Evolutionary conservation across 1,284 basidiomycete genomes (phyloP).

Genomic region (Malassezia sympodialis): DNA sequence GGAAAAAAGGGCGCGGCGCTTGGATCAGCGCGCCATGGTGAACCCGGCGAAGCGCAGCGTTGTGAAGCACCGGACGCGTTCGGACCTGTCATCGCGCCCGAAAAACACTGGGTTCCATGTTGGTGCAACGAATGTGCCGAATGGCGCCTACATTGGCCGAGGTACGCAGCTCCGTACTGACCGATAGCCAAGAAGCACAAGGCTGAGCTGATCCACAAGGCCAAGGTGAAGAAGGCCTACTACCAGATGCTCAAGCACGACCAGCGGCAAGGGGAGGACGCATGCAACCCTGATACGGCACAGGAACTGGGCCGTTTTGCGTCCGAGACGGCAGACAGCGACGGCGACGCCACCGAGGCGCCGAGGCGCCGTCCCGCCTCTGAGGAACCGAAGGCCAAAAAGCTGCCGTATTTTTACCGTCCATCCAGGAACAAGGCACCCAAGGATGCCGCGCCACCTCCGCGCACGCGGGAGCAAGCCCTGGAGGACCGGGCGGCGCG

Average conservation of each 20-base stretch:
- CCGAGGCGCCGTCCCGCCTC: neutral
- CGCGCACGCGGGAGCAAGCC: slow-evolving; percentile 29
- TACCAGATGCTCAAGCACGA: slow-evolving; percentile 51
- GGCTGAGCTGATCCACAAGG: slow-evolving; percentile 52
- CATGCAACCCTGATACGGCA: neutral
- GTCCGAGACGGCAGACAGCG: slow-evolving; percentile 18
- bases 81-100: slow-evolving; percentile 7
- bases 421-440: slow-evolving; percentile 9
- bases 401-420: slow-evolving; percentile 15
- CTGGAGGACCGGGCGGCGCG: slow-evolving; percentile 27
- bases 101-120: slow-evolving; percentile 37
- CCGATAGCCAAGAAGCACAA: slow-evolving; percentile 52
- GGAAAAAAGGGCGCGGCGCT: neutral
- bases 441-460: slow-evolving; percentile 19
- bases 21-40: slow-evolving; percentile 1
- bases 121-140: slow-evolving; percentile 38
- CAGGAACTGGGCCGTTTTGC: slow-evolving; percentile 24
- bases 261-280: slow-evolving; percentile 23
- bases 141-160: slow-evolving; percentile 40
- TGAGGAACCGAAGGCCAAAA: slow-evolving; percentile 9
- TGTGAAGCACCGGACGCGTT: slow-evolving; percentile 32
- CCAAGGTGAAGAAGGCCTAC: slow-evolving; percentile 53
- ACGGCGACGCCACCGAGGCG: neutral
- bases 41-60: slow-evolving; percentile 24
- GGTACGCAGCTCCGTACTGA: slow-evolving; percentile 15